These are phyloP conservation scores for Aspergillus mulundensis DNA, from an alignment of 495 filamentous ascomycete genomes.

Conservation along the genomic window DNA sequence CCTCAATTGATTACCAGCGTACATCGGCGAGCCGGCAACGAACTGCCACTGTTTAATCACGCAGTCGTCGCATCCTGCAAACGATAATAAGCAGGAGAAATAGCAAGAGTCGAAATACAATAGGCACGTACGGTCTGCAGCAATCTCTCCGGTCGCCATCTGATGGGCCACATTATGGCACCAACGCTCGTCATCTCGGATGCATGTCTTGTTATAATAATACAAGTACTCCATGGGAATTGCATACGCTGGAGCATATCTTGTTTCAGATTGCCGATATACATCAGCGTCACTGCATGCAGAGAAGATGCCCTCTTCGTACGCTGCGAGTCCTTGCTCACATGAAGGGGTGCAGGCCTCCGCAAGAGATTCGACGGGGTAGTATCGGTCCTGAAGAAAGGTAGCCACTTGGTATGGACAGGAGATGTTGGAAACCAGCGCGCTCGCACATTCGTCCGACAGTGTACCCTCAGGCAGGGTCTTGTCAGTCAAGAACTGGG, in stretches of 20 bases:
- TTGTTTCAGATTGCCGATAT: background rate
- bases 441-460: background rate
- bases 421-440: background rate
- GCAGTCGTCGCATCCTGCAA: conserved; percentile 9
- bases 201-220: background rate
- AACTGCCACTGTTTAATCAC: conserved; percentile 10
- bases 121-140: conserved; percentile 4
- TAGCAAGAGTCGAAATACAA: no score
- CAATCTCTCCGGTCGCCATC: background rate
- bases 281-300: no score
- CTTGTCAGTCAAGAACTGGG: background rate
- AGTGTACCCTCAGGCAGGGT: background rate
- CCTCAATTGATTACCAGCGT: conserved; percentile 1
- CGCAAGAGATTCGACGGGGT: no score
- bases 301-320: background rate
- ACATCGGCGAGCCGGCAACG: conserved; percentile 4
- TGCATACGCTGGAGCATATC: background rate
- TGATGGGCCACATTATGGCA: conserved; percentile 1
- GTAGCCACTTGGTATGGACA: background rate
- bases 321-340: background rate
- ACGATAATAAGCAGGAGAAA: no score
- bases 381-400: background rate
- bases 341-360: no score
- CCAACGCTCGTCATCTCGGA: background rate
- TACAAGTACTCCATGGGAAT: background rate